A percentile compares a stretch with the other conserved stretches of the same genome.
These are phyloP conservation scores for Peltaster fructicola DNA, from an alignment of 2,329 filamentous ascomycete species.

Conservation along the genomic window DNA sequence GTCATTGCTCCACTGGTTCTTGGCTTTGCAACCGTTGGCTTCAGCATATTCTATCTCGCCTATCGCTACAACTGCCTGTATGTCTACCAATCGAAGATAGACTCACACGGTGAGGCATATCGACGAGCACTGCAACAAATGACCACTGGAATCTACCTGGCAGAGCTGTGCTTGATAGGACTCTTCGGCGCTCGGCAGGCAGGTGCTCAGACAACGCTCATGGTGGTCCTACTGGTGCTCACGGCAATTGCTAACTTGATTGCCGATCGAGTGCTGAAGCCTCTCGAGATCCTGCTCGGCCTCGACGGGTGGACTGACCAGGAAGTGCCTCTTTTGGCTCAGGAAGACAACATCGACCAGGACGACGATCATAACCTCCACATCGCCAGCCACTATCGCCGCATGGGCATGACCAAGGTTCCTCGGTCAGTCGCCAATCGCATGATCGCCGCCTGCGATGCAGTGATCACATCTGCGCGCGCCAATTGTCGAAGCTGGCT, in stretches of 20 bases:
- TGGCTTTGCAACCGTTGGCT: slow-evolving; percentile 27
- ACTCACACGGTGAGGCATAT: slow-evolving; percentile 30
- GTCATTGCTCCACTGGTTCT: slow-evolving; percentile 32
- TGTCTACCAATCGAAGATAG: slow-evolving; percentile 27
- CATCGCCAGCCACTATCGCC: slow-evolving; percentile 14
- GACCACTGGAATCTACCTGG: slow-evolving; percentile 29
- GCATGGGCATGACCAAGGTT: slow-evolving; percentile 13
- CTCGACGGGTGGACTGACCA: slow-evolving; percentile 15
- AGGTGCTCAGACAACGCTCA: slow-evolving; percentile 24
- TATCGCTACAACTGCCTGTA: slow-evolving; percentile 34
- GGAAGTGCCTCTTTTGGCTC: slow-evolving; percentile 14
- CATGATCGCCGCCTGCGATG: slow-evolving; percentile 16
- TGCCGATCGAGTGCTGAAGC: slow-evolving; percentile 14
- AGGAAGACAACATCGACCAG: slow-evolving; percentile 13
- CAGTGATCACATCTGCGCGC: slow-evolving; percentile 11
- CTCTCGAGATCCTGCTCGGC: slow-evolving; percentile 17
- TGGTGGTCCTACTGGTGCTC: slow-evolving; percentile 23
- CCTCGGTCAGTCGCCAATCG: no score
- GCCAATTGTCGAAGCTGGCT: slow-evolving; percentile 10
- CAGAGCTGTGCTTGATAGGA: slow-evolving; percentile 30
- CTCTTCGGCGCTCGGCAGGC: slow-evolving; percentile 24
- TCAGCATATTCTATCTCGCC: slow-evolving; percentile 28
- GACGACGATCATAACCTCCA: slow-evolving; percentile 14
- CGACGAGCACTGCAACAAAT: slow-evolving; percentile 30
- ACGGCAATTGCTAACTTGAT: slow-evolving; percentile 17